Evolutionary conservation across 768 basidiomycete genomes (phyloP), one percentile per base, ranked within the genome.

Genomic region (Bullera alba): DNA sequence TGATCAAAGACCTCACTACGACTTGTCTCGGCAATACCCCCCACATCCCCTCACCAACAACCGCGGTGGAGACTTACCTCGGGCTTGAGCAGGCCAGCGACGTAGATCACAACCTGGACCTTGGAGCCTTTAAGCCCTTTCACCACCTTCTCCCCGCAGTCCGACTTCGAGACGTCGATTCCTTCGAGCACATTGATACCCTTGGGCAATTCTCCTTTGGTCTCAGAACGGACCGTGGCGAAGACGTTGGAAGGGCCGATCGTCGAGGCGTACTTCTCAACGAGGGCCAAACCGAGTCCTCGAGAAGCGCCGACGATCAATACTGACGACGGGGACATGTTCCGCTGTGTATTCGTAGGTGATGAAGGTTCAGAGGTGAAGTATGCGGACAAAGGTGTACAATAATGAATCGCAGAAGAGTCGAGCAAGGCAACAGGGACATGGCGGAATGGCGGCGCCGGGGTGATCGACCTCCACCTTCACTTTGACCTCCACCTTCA

Each of bases 281-380:
- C 69, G 16, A 78, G 70, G 34, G 75, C 70, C 23, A 74, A 65
- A 2, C 77, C 77, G 1, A 79, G 72, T 16, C 77, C 77, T 30
- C 76, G 73, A 5, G 76, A 76, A 2, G 76, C 78, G 19, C 77
- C 77, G 45, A 79, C 61, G 51, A 79, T 69, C 42, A 79, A 73
- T 0, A 48, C 54, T 36, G 58, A 52, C n/a, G 32, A 34, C n/a
- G 19, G 22, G 8, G 37, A 21, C 37, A 39, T 39, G 37, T n/a
- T n/a, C n/a, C n/a, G n/a, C n/a, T n/a, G n/a, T n/a, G n/a, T n/a
- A n/a, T n/a, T n/a, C n/a, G n/a, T n/a, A n/a, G n/a, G n/a, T n/a
- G n/a, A 21, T 39, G 37, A 39, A 21, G 37, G 37, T 39, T 34
- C n/a, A 34, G 8, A 34, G 32, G 32, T 34, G 8, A 34, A n/a